Conservation (phyloP, 306 rosid genomes). For the Adenanthera pavonina region DNA sequence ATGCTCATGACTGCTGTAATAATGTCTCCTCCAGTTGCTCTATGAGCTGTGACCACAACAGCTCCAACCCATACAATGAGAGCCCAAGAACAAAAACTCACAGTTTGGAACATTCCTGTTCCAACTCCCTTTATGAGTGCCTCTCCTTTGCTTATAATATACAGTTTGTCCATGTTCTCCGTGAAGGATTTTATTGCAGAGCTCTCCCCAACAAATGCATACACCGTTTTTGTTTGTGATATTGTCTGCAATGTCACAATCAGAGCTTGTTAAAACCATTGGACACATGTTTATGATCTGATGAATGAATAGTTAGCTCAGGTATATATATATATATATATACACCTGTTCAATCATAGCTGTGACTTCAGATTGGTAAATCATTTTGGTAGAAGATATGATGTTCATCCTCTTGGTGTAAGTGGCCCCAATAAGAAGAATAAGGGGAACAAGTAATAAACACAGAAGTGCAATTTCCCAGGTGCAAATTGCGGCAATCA, state of each 20-base stretch:
- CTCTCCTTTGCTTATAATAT: slow-evolving; percentile 67
- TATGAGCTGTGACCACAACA: slow-evolving; percentile 62
- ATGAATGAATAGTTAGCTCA: not conserved
- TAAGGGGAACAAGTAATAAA: slow-evolving; percentile 72
- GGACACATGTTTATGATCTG: not conserved
- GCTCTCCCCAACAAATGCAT: slow-evolving; percentile 84
- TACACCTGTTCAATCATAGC: slow-evolving; percentile 83
- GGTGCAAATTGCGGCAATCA: slow-evolving; percentile 74
- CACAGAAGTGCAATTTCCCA: slow-evolving; percentile 79
- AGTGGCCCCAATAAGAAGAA: slow-evolving; percentile 78
- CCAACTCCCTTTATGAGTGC: slow-evolving; percentile 86
- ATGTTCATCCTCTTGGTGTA: slow-evolving; percentile 78
- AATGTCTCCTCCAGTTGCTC: slow-evolving; percentile 74
- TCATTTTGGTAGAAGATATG: slow-evolving; percentile 65
- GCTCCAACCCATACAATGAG: slow-evolving; percentile 89
- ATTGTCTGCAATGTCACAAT: slow-evolving; percentile 58
- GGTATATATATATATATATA: not conserved
- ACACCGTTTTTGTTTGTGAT: slow-evolving; percentile 85
- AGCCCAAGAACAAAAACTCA: slow-evolving; percentile 82
- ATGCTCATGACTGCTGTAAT: slow-evolving; percentile 86
- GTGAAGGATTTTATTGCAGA: slow-evolving; percentile 61
- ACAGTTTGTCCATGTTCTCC: slow-evolving; percentile 63
- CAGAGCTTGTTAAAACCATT: slow-evolving; percentile 27
- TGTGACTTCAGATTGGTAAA: slow-evolving; percentile 70
- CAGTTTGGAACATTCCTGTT: slow-evolving; percentile 86